Conservation (phyloP, 1,284 basidiomycete genomes). For the Ustilago bromivora region DNA sequence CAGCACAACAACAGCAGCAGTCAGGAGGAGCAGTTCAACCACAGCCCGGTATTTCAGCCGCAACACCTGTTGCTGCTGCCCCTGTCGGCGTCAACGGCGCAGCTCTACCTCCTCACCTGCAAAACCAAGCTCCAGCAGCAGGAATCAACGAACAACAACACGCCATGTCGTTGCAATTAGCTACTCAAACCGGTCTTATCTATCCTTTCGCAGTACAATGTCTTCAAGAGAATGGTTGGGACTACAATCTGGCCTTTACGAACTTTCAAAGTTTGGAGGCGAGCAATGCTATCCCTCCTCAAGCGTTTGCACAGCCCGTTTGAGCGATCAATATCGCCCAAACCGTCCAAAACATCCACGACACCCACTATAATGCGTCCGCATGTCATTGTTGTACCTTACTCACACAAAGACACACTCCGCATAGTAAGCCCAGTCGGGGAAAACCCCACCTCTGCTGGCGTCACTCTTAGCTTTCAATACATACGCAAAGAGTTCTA, state of each 20-base stretch:
- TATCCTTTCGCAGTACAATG: slow-evolving; percentile 70
- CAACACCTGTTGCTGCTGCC: slow-evolving; percentile 2
- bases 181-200: slow-evolving; percentile 66
- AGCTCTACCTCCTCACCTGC: slow-evolving; percentile 46
- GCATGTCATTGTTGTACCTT: not conserved
- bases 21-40: not conserved
- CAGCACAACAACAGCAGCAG: slow-evolving; percentile 16
- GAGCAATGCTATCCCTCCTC: slow-evolving; percentile 53
- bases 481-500: not conserved
- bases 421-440: not conserved
- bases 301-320: slow-evolving; percentile 48
- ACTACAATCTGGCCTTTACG: slow-evolving; percentile 62
- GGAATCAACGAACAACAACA: slow-evolving; percentile 68
- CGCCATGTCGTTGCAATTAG: slow-evolving; percentile 65
- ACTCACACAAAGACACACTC: not conserved
- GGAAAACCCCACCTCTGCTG: not conserved
- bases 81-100: slow-evolving; percentile 12
- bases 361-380: not conserved
- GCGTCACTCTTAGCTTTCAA: not conserved
- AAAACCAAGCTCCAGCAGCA: slow-evolving; percentile 47
- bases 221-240: slow-evolving; percentile 70
- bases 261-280: slow-evolving; percentile 68
- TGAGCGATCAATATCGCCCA: not conserved
- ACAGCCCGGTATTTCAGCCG: slow-evolving; percentile 8
- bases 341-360: too few species aligned